phyloP scores from a whole-genome alignment of 495 filamentous ascomycete species.

The Penicillium roqueforti region DNA sequence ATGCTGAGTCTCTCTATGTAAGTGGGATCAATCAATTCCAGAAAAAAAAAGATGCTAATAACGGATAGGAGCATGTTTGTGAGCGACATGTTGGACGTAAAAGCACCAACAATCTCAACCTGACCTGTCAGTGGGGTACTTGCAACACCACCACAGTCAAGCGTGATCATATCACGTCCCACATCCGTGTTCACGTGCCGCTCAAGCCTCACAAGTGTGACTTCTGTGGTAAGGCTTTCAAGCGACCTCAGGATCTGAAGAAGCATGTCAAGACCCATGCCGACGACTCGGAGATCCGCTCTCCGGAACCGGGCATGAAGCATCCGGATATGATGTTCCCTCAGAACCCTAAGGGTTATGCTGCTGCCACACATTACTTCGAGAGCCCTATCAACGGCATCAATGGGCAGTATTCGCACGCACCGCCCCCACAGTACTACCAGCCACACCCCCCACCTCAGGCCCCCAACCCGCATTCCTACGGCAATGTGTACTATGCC shows the following conservation, averaged over 20 bases:
- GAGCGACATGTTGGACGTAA: slow-evolving; percentile 98
- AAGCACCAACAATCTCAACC: slow-evolving; percentile 96
- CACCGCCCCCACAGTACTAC: slow-evolving; percentile 51
- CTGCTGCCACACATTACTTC: slow-evolving; percentile 43
- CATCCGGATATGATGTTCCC: slow-evolving; percentile 53
- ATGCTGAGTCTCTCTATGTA: slow-evolving; percentile 87
- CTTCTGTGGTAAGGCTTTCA: slow-evolving; percentile 98
- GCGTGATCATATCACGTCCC: slow-evolving; percentile 98
- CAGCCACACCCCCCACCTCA: slow-evolving; percentile 51
- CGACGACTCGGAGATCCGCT: slow-evolving; percentile 86
- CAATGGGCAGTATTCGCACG: slow-evolving; percentile 45
- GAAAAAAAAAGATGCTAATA: not conserved
- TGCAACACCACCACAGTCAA: slow-evolving; percentile 97
- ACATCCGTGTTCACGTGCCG: slow-evolving; percentile 97
- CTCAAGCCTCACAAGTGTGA: slow-evolving; percentile 98
- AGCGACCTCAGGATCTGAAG: slow-evolving; percentile 97
- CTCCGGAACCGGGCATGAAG: slow-evolving; percentile 59
- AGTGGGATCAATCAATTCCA: slow-evolving; percentile 34
- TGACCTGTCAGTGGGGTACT: slow-evolving; percentile 95
- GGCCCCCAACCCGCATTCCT: slow-evolving; percentile 46
- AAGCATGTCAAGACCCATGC: slow-evolving; percentile 99
- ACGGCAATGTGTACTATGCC: slow-evolving; percentile 71
- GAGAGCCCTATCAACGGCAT: slow-evolving; percentile 41
- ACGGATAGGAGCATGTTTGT: slow-evolving; percentile 86
- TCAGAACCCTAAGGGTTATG: slow-evolving; percentile 40